Evolutionary conservation across 164 flowering plant genomes (phyloP).

Genomic region (Amborella trichopoda): DNA sequence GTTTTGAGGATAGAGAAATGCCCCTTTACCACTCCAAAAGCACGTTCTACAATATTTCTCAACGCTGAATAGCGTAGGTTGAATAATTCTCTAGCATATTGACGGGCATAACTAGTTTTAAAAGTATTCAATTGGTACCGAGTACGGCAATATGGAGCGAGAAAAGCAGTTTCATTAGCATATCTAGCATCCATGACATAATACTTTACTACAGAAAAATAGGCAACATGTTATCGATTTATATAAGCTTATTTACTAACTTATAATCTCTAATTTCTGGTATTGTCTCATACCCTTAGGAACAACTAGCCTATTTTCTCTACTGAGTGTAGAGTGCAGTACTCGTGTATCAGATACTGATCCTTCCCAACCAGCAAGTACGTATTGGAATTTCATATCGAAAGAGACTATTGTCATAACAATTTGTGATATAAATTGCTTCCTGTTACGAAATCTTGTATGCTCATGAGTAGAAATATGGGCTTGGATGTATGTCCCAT

Average conservation of each 20-base stretch:
- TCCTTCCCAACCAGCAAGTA: neutral
- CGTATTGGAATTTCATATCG: neutral
- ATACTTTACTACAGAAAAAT: neutral
- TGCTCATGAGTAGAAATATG: neutral
- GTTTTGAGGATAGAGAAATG: too few relatives aligned
- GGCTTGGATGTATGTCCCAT: neutral
- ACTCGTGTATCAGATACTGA: neutral
- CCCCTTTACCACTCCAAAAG: neutral
- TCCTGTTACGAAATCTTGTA: neutral
- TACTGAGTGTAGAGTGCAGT: too few relatives aligned
- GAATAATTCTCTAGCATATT: neutral
- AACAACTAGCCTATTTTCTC: conserved; percentile 57
- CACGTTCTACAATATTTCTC: neutral
- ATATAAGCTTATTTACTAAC: neutral
- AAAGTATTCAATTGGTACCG: neutral
- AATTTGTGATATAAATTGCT: neutral
- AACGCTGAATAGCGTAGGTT: neutral
- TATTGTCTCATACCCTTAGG: conserved; percentile 42
- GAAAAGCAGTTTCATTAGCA: neutral
- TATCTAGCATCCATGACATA: neutral
- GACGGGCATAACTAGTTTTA: neutral
- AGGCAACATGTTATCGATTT: neutral
- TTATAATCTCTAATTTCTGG: neutral
- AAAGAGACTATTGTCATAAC: neutral
- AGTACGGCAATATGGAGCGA: neutral